Evolutionary conservation across 257 asterid genomes (phyloP).

Genomic region (Nicotiana attenuata): DNA sequence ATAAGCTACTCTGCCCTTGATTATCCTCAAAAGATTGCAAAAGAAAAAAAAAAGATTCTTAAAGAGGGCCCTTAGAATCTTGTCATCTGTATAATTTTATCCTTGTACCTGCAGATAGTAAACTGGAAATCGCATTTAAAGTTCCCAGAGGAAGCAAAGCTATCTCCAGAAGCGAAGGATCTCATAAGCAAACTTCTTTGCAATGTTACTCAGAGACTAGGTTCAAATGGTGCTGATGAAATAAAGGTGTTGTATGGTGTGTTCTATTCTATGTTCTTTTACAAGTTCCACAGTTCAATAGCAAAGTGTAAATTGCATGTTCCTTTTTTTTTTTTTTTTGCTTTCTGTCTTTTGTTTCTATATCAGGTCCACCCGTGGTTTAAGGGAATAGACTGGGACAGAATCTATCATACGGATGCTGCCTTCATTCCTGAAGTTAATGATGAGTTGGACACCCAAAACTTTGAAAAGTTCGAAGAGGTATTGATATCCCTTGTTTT

Average conservation of each 20-base stretch:
- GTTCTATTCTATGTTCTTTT: slow-evolving; percentile 34
- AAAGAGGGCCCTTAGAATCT: neutral
- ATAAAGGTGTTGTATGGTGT: slow-evolving; percentile 74
- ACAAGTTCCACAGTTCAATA: slow-evolving; percentile 19
- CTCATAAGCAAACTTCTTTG: slow-evolving; percentile 82
- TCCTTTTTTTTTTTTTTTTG: neutral
- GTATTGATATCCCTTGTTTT: slow-evolving; percentile 29
- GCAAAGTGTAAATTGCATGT: slow-evolving; percentile 11
- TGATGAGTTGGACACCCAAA: slow-evolving; percentile 93
- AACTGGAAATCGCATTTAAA: slow-evolving; percentile 91
- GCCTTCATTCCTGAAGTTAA: slow-evolving; percentile 91
- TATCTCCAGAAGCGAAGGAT: slow-evolving; percentile 75
- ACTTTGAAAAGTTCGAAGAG: slow-evolving; percentile 94
- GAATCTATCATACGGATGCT: slow-evolving; percentile 78
- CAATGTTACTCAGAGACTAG: slow-evolving; percentile 79
- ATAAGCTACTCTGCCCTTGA: neutral
- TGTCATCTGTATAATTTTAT: neutral
- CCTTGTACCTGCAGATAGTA: slow-evolving; percentile 57
- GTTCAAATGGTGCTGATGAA: slow-evolving; percentile 82
- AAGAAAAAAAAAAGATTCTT: neutral
- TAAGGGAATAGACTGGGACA: slow-evolving; percentile 67
- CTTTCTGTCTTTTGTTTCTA: slow-evolving; percentile 14
- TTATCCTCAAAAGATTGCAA: neutral
- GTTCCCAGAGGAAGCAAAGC: slow-evolving; percentile 92
- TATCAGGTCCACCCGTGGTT: slow-evolving; percentile 87